These are phyloP conservation scores for Lipomyces chichibuensis DNA, from an alignment of 805 yeast genomes.

Conservation along the genomic window DNA sequence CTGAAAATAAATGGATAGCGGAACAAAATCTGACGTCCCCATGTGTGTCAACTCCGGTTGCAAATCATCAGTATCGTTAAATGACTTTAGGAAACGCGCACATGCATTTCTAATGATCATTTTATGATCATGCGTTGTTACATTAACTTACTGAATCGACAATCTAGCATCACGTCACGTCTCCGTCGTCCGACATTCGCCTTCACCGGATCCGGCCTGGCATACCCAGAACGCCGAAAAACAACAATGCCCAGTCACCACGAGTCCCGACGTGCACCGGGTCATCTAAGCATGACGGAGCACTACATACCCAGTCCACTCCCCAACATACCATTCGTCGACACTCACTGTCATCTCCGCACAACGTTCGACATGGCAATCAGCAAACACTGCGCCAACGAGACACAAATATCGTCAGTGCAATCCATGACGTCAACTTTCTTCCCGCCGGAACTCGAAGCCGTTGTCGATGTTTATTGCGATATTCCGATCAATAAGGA, in stretches of 20 bases:
- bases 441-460: constrained; percentile 21
- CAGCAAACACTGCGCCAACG: constrained; percentile 16
- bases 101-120: not conserved
- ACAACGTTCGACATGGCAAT: constrained; percentile 26
- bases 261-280: not conserved
- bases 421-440: constrained; percentile 11
- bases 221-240: not conserved
- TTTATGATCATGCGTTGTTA: not conserved
- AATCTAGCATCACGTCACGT: not conserved
- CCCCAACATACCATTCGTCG: constrained; percentile 12
- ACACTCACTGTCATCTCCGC: constrained; percentile 29
- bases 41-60: too few relatives aligned
- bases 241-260: not conserved
- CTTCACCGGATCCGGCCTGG: not conserved
- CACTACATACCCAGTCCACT: constrained; percentile 13
- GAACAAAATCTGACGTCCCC: too few relatives aligned
- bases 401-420: not conserved
- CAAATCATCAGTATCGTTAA: too few relatives aligned
- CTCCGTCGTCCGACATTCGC: not conserved
- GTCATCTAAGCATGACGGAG: constrained; percentile 6
- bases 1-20: not conserved
- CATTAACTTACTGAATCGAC: not conserved
- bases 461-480: constrained; percentile 30
- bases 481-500: constrained; percentile 25
- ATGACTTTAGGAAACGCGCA: not conserved